Percentiles rank a stretch among this genome's conserved stretches.
These are phyloP conservation scores for Nicotiana knightiana DNA, from an alignment of 257 asterid species.

Conservation along the genomic window DNA sequence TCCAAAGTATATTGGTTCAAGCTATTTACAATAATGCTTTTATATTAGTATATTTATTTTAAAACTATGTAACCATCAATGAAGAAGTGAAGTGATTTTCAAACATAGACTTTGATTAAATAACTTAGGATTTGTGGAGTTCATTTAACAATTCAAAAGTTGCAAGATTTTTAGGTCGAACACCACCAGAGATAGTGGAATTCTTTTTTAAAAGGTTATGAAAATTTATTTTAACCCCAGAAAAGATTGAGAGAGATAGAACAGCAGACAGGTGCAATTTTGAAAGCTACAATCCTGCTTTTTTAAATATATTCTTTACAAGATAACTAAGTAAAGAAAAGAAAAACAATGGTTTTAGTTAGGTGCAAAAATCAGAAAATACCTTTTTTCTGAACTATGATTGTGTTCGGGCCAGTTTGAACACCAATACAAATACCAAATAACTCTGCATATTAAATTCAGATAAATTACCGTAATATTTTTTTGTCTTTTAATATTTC, in stretches of 20 bases:
- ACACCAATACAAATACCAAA: fast-evolving
- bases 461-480: too few species aligned
- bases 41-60: too few species aligned
- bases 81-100: too few species aligned
- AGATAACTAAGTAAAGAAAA: background rate
- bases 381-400: background rate
- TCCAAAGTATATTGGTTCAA: too few species aligned
- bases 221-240: background rate
- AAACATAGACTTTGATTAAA: too few species aligned
- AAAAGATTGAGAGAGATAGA: background rate
- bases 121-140: background rate
- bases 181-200: slow-evolving; percentile 2
- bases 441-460: background rate
- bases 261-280: background rate
- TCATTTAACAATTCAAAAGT: slow-evolving; percentile 4
- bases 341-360: background rate
- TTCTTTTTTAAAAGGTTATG: background rate
- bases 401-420: background rate
- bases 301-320: background rate
- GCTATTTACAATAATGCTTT: too few species aligned
- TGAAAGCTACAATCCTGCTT: background rate
- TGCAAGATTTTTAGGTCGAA: background rate
- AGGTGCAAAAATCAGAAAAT: background rate
- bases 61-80: too few species aligned
- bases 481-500: background rate